These are phyloP conservation scores for Aspergillus carlsbadensis DNA, from an alignment of 495 filamentous ascomycete genomes.

Conservation along the genomic window DNA sequence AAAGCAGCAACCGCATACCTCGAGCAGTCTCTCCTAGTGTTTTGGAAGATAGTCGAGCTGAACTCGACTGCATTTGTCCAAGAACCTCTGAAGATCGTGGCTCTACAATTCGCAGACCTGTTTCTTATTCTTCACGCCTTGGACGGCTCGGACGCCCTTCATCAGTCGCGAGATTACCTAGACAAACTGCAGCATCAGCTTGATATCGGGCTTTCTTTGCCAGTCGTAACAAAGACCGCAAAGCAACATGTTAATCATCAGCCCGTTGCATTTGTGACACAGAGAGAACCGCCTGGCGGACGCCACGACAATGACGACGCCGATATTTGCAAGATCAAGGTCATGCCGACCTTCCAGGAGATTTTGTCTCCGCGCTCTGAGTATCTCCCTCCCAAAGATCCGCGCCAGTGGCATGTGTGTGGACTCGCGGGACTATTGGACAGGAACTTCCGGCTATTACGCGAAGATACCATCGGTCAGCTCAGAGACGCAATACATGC, in stretches of 20 bases:
- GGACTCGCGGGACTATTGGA: slow-evolving; percentile 65
- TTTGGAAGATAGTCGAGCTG: slow-evolving; percentile 27
- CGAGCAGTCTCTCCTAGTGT: slow-evolving; percentile 23
- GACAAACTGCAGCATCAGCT: slow-evolving; percentile 31
- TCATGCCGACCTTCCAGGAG: slow-evolving; percentile 64
- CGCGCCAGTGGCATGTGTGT: slow-evolving; percentile 51
- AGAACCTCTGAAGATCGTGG: slow-evolving; percentile 19
- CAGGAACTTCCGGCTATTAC: slow-evolving; percentile 57
- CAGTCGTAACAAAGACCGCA: slow-evolving; percentile 14
- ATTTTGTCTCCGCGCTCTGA: slow-evolving; percentile 52
- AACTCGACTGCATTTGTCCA: slow-evolving; percentile 33
- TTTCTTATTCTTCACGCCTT: slow-evolving; percentile 8
- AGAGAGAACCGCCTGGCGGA: slow-evolving; percentile 22
- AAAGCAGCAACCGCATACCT: slow-evolving; percentile 10
- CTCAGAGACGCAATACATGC: slow-evolving; percentile 33
- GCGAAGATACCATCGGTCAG: slow-evolving; percentile 42
- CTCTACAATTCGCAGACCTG: slow-evolving; percentile 12
- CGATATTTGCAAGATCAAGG: slow-evolving; percentile 57
- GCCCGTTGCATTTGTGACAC: not conserved
- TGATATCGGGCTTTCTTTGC: slow-evolving; percentile 37
- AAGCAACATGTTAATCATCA: slow-evolving; percentile 57
- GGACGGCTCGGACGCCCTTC: slow-evolving; percentile 2
- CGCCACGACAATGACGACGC: slow-evolving; percentile 66
- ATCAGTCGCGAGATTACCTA: slow-evolving; percentile 15
- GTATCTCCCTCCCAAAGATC: slow-evolving; percentile 60